phyloP scores from a whole-genome alignment of 768 basidiomycete species.

The Mycena metata region DNA sequence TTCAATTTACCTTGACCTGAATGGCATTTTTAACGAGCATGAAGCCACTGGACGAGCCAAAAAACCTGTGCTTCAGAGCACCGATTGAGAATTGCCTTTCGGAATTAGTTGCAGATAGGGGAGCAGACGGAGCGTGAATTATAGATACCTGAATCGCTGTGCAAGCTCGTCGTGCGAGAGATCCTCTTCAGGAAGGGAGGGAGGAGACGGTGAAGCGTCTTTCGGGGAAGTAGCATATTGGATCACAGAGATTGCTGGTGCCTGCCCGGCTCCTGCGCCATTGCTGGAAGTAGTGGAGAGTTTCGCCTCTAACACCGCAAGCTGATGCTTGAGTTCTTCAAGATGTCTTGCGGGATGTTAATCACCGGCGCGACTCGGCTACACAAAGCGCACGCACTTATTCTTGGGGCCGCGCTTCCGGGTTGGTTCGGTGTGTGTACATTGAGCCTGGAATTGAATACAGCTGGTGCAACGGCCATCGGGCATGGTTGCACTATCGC shows the following conservation, averaged over 20 bases:
- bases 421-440: slow-evolving; percentile 68
- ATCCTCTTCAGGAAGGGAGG: slow-evolving; percentile 43
- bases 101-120: too few relatives aligned
- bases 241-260: slow-evolving; percentile 23
- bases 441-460: slow-evolving; percentile 59
- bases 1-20: slow-evolving; percentile 52
- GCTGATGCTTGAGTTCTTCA: slow-evolving; percentile 57
- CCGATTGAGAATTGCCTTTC: slow-evolving; percentile 45
- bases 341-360: slow-evolving; percentile 47
- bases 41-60: slow-evolving; percentile 59
- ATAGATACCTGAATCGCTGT: slow-evolving; percentile 42
- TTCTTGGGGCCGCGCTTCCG: slow-evolving; percentile 53
- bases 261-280: neutral
- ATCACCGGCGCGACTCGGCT: neutral
- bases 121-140: too few relatives aligned
- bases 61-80: slow-evolving; percentile 53
- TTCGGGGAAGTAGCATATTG: slow-evolving; percentile 27
- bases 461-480: slow-evolving; percentile 71
- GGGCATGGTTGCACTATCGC: slow-evolving; percentile 73
- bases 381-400: slow-evolving; percentile 40
- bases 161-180: slow-evolving; percentile 50
- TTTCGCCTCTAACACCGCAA: slow-evolving; percentile 60
- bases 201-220: slow-evolving; percentile 19
- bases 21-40: slow-evolving; percentile 60
- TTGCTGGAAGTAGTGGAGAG: slow-evolving; percentile 50